phyloP scores from a whole-genome alignment of 371 early-diverging fungal species.

The Modicella reniformis region DNA sequence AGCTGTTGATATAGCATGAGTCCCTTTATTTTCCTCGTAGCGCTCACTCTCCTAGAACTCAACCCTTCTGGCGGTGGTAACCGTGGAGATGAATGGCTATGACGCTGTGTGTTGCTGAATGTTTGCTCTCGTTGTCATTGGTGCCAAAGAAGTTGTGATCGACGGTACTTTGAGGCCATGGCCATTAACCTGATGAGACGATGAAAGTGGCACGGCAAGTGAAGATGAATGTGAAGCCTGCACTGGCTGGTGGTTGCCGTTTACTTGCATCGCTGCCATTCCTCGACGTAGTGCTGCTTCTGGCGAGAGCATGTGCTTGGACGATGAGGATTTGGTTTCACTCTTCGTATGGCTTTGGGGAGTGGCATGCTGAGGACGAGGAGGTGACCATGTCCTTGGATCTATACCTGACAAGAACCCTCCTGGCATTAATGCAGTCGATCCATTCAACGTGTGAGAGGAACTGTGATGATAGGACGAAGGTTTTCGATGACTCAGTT shows the following conservation, averaged over 20 bases:
- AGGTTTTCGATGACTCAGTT: slow-evolving; percentile 29
- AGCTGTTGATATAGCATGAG: not conserved
- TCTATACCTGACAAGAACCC: slow-evolving; percentile 35
- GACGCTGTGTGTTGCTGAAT: slow-evolving; percentile 43
- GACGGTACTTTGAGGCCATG: slow-evolving; percentile 14
- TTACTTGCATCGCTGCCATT: slow-evolving; percentile 35
- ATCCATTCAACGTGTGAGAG: no score
- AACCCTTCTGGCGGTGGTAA: slow-evolving; percentile 36
- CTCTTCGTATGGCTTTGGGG: slow-evolving; percentile 1
- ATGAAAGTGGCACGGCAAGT: slow-evolving; percentile 1
- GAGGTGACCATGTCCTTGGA: slow-evolving; percentile 18
- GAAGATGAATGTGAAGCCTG: slow-evolving; percentile 1
- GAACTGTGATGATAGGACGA: slow-evolving; percentile 12
- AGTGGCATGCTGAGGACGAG: not conserved
- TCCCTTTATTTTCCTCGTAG: slow-evolving; percentile 31
- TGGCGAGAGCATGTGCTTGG: slow-evolving; percentile 10
- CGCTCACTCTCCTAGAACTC: slow-evolving; percentile 49
- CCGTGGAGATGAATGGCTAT: slow-evolving; percentile 27
- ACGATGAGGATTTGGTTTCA: slow-evolving; percentile 13
- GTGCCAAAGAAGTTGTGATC: not conserved
- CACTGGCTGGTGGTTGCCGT: slow-evolving; percentile 15
- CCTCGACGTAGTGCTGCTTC: slow-evolving; percentile 23
- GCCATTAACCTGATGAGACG: slow-evolving; percentile 8
- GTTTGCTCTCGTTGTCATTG: slow-evolving; percentile 14
- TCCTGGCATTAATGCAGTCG: slow-evolving; percentile 31